Conservation (phyloP, 2,329 filamentous ascomycete species). For the Sporothrix pseudoabietina region DNA sequence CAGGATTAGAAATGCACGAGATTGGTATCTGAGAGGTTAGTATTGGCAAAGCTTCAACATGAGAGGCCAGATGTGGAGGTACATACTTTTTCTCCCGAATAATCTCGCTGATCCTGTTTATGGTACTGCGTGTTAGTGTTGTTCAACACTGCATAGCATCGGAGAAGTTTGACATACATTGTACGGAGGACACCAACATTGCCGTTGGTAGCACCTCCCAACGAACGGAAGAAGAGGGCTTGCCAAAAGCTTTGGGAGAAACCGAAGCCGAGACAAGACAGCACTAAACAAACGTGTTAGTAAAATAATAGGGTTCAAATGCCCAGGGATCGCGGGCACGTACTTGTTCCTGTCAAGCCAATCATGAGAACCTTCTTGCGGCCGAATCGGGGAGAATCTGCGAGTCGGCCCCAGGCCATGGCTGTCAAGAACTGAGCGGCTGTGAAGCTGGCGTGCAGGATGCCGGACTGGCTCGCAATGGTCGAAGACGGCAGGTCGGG, state of each 20-base stretch:
- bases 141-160: background rate
- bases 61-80: background rate
- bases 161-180: constrained; percentile 51
- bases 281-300: constrained; percentile 37
- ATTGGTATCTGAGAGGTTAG: constrained; percentile 44
- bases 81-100: constrained; percentile 49
- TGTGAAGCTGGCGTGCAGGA: constrained; percentile 78
- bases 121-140: background rate
- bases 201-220: constrained; percentile 71
- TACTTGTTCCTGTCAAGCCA: constrained; percentile 68
- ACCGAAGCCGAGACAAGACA: constrained; percentile 69
- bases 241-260: constrained; percentile 65
- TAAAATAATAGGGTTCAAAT: background rate
- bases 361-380: constrained; percentile 78
- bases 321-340: constrained; percentile 28
- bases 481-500: constrained; percentile 57
- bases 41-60: background rate
- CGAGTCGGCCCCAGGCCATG: constrained; percentile 76
- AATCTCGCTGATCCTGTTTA: constrained; percentile 48
- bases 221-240: constrained; percentile 63
- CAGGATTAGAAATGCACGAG: constrained; percentile 48
- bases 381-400: constrained; percentile 64
- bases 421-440: constrained; percentile 81
- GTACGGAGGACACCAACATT: constrained; percentile 75
- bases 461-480: constrained; percentile 75